Evolutionary conservation across 108 stramenopile genomes (phyloP), one percentile per base, ranked within the genome.

Genomic region (Conticribra guillardii): DNA sequence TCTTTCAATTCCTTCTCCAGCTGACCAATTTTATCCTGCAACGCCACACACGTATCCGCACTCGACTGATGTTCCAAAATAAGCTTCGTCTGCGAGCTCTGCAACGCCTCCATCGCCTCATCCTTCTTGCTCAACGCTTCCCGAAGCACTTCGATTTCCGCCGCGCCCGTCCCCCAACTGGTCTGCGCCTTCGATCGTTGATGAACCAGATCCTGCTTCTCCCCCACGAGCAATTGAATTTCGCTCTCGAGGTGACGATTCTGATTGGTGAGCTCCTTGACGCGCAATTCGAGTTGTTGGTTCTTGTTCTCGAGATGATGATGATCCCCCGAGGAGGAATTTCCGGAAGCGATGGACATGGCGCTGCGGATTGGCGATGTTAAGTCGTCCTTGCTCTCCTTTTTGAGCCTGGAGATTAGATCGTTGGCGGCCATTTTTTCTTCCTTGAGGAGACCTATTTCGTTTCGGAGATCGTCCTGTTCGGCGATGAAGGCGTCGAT

Each of bases 401-500:
- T 62, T 56, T 72, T 79, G 0, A 79, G 53, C 24, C 70, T 63
- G 8, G 52, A 41, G 23, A 80, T 73, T 19, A 80, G 34, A 64
- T 80, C 79, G 19, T 80, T 72, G 18, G 63, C 49, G 33, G 62
- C 57, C 26, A 31, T 54, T 31, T 80, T 80, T 27, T 80, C 79
- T 26, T 69, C 67, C 48, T 53, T 50, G 8, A 80, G 45, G 16
- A 51, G 50, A 17, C 22, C 34, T 17, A 80, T 41, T 17, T 73
- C 71, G 11, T 64, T 58, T 34, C 60, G 24, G 9, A 73, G 64
- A 29, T 45, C 54, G 22, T 73, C 71, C 31, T 80, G 67, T 46
- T 73, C 71, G 22, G 47, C 28, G n/a, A 80, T 53, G 30, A 80
- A 69, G 23, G 67, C 71, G 15, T 80, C 79, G 53, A 80, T 64